phyloP scores from a whole-genome alignment of 306 rosid species.

The Begonia masoniana region DNA sequence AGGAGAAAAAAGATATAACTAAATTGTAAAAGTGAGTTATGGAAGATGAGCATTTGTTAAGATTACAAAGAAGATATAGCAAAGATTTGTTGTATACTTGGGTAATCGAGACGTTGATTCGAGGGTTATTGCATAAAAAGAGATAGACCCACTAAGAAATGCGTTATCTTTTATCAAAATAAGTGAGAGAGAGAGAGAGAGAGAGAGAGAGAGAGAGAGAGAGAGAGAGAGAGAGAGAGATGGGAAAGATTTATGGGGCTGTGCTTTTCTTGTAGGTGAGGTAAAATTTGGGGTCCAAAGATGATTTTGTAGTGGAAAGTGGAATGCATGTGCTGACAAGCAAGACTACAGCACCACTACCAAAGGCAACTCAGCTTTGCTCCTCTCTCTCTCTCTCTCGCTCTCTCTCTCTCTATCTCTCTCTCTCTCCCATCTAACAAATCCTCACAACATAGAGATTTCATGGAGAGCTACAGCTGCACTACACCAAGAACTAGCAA shows the following conservation, averaged over 20 bases:
- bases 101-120: neutral
- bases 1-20: too few species aligned
- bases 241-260: constrained; percentile 20
- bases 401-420: neutral
- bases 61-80: constrained; percentile 4
- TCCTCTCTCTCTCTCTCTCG: constrained; percentile 9
- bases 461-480: too few species aligned
- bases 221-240: constrained; percentile 11
- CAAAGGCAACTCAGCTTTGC: constrained; percentile 73
- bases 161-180: too few species aligned
- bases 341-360: constrained; percentile 53
- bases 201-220: neutral
- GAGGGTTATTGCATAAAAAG: neutral
- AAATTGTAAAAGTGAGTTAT: too few species aligned
- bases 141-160: neutral
- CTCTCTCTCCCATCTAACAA: neutral
- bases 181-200: too few species aligned
- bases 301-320: constrained; percentile 83
- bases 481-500: too few species aligned
- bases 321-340: constrained; percentile 99
- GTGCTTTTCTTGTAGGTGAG: constrained; percentile 95
- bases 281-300: constrained; percentile 66
- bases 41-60: neutral
- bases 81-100: neutral
- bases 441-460: neutral